phyloP scores from a whole-genome alignment of 2,329 filamentous ascomycete genomes.

The Raffaelea ambrosiae region DNA sequence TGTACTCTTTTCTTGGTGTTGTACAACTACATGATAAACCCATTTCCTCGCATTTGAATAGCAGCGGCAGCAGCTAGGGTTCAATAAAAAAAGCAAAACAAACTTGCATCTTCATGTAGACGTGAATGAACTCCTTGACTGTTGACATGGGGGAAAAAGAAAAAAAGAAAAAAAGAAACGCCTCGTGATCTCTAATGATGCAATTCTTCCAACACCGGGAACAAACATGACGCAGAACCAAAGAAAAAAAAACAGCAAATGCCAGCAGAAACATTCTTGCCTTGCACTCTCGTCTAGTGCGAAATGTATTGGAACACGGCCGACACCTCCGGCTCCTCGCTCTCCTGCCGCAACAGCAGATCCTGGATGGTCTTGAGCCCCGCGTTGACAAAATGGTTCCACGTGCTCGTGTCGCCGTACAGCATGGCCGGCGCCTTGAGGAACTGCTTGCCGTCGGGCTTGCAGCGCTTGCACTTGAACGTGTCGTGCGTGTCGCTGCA shows the following conservation, averaged over 20 bases:
- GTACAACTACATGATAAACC: too few relatives aligned
- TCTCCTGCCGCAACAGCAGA: conserved; percentile 79
- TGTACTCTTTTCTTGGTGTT: too few relatives aligned
- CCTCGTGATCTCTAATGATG: too few relatives aligned
- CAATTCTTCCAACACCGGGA: too few relatives aligned
- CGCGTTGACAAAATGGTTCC: conserved; percentile 92
- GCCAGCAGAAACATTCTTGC: background rate
- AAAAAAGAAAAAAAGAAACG: too few relatives aligned
- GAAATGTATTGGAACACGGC: conserved; percentile 99
- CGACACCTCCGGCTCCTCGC: conserved; percentile 68
- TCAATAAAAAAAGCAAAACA: background rate
- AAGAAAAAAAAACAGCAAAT: too few relatives aligned
- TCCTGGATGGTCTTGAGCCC: conserved; percentile 81
- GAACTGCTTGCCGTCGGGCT: conserved; percentile 74
- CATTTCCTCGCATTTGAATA: too few relatives aligned
- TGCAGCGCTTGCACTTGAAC: conserved; percentile 96
- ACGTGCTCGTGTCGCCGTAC: conserved; percentile 97
- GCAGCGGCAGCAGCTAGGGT: too few relatives aligned
- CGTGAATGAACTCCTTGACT: background rate
- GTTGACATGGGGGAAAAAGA: background rate
- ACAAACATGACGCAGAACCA: too few relatives aligned
- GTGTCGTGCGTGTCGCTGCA: conserved; percentile 94
- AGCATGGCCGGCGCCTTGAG: conserved; percentile 91
- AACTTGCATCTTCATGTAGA: background rate
- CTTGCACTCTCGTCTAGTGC: conserved; percentile 39